Conservation (phyloP, 2,329 filamentous ascomycete species). For the Aspergillus japonicus region DNA sequence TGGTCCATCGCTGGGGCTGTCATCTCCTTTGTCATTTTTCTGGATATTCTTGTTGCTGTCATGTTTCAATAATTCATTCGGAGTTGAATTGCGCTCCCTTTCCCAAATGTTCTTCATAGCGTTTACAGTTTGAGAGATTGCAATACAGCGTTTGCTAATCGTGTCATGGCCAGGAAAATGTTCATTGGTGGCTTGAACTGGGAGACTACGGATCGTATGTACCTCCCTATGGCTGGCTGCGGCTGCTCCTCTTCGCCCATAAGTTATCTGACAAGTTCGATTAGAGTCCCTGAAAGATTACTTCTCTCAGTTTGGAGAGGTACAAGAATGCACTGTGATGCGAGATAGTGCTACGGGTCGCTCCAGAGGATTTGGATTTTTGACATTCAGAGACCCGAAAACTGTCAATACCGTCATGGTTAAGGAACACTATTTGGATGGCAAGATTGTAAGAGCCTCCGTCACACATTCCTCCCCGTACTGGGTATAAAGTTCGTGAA, state of each 20-base stretch:
- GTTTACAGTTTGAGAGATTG: not conserved
- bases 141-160: constrained; percentile 31
- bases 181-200: constrained; percentile 98
- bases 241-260: constrained; percentile 2
- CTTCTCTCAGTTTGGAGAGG: constrained; percentile 96
- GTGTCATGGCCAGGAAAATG: constrained; percentile 74
- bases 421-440: constrained; percentile 96
- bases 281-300: constrained; percentile 94
- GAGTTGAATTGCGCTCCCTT: not conserved
- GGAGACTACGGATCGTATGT: constrained; percentile 97
- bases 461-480: constrained; percentile 10
- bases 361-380: constrained; percentile 92
- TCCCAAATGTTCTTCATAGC: not conserved
- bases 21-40: not conserved
- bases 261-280: constrained; percentile 26
- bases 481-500: not conserved
- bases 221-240: constrained; percentile 11
- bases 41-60: not conserved
- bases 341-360: constrained; percentile 89
- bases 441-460: constrained; percentile 78
- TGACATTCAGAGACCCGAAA: constrained; percentile 96
- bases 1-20: not conserved
- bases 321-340: constrained; percentile 99
- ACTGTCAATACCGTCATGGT: constrained; percentile 99
- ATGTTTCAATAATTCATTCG: not conserved